Percentiles rank a stretch among this genome's conserved stretches.
phyloP scores from a whole-genome alignment of 139 green algal genomes.

The Micromonas pusilla region DNA sequence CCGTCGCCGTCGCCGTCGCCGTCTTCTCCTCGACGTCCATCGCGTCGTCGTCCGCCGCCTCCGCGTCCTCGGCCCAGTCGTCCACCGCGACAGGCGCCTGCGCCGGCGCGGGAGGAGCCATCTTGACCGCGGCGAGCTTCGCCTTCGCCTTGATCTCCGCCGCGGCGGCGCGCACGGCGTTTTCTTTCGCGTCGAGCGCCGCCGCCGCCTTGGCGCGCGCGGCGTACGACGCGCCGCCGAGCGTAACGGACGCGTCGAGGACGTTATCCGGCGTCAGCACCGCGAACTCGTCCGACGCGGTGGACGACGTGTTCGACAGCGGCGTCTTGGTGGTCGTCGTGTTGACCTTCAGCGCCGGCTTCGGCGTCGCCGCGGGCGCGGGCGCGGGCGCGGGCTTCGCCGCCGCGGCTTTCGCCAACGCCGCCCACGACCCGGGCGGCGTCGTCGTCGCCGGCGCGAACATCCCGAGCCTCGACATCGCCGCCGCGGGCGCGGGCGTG shows the following conservation, averaged over 20 bases:
- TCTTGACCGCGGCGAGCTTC: neutral
- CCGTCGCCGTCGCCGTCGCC: too few species aligned
- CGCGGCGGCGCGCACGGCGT: too few species aligned
- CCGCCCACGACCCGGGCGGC: neutral
- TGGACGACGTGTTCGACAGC: neutral
- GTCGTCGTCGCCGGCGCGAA: neutral
- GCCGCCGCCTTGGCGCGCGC: too few species aligned
- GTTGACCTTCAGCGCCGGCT: too few species aligned
- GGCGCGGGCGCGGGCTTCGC: neutral
- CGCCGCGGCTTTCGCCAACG: neutral
- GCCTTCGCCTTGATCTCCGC: neutral
- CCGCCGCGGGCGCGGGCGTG: too few species aligned
- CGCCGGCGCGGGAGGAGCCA: too few species aligned
- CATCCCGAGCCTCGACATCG: too few species aligned
- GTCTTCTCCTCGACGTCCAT: too few species aligned
- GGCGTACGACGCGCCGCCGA: neutral
- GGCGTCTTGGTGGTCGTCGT: neutral
- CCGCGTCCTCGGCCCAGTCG: neutral
- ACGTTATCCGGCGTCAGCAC: neutral
- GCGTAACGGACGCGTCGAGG: neutral
- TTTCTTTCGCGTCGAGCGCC: neutral
- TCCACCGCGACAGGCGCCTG: too few species aligned
- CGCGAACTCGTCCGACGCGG: neutral
- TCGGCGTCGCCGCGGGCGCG: neutral
- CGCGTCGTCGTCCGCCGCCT: neutral